These are phyloP conservation scores for Suhomyces bribrorum DNA, from an alignment of 1,139 yeast genomes.

Conservation along the genomic window DNA sequence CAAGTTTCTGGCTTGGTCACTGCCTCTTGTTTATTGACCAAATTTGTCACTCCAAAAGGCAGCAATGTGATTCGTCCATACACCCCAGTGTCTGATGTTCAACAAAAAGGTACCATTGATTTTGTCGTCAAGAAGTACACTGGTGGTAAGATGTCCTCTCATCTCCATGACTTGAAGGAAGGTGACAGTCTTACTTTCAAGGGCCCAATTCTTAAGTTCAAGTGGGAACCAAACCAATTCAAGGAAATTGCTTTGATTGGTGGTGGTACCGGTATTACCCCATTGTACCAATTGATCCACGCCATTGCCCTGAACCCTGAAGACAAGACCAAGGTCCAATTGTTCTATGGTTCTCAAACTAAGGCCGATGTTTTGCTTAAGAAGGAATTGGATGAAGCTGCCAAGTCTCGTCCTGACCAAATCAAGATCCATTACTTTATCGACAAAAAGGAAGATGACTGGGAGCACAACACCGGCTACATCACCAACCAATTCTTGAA, in stretches of 20 bases:
- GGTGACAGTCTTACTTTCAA: constrained; percentile 86
- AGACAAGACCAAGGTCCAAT: constrained; percentile 82
- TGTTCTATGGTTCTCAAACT: constrained; percentile 78
- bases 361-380: constrained; percentile 76
- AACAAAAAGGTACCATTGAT: constrained; percentile 71
- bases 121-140: constrained; percentile 84
- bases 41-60: constrained; percentile 83
- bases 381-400: constrained; percentile 70
- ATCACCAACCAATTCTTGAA: constrained; percentile 35
- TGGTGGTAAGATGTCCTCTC: constrained; percentile 80
- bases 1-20: constrained; percentile 75
- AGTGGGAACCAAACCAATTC: constrained; percentile 85
- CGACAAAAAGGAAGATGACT: constrained; percentile 58
- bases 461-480: constrained; percentile 54
- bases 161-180: constrained; percentile 67
- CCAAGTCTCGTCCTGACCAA: constrained; percentile 68
- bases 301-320: constrained; percentile 69
- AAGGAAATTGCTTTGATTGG: constrained; percentile 82
- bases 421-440: constrained; percentile 77
- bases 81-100: constrained; percentile 81
- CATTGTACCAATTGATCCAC: constrained; percentile 81
- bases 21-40: constrained; percentile 81
- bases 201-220: constrained; percentile 94
- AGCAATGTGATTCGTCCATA: constrained; percentile 92
- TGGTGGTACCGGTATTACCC: constrained; percentile 97